Base-by-base conservation (phyloP, 805 yeast species). In the Zygoascus tannicola region DNA sequence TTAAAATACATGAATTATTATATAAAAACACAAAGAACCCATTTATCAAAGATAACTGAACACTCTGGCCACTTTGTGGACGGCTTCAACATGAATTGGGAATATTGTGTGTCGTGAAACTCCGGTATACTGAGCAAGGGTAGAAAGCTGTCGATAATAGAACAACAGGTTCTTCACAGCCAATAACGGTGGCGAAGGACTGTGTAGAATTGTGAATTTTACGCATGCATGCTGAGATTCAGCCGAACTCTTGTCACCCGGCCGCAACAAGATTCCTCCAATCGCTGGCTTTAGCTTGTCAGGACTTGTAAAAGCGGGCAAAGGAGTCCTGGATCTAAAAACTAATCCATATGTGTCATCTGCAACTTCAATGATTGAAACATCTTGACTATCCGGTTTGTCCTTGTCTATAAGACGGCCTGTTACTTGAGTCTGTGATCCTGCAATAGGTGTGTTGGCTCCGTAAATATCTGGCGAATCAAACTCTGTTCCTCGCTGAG, bases 11-110 rank as follows among this genome's bases (percentile, higher is more conserved):
- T n/a, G n/a, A n/a, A n/a, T n/a, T n/a, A n/a, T n/a, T n/a, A n/a
- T n/a, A n/a, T n/a, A n/a, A n/a, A n/a, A n/a, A n/a, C n/a, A n/a
- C n/a, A n/a, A n/a, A n/a, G n/a, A n/a, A n/a, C n/a, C n/a, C n/a
- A n/a, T n/a, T n/a, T n/a, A n/a, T n/a, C n/a, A n/a, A 26, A 26
- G 30, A 15, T 23, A 21, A 16, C 23, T 26, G 32, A 51, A 34
- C 8, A 46, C 41, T 21, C 46, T 44, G 3, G 43, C 38, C 48
- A 49, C 48, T 46, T 63, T 64, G 15, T 50, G 56, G 0, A 57
- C 62, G 2, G 66, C 68, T 34, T 50, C 56, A 4, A 65, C 55
- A 46, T 67, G 70, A 70, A 70, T 65, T 2, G 71, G 71, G 20
- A 59, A 37, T 2, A 65, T 50, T 0, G 61, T 48, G 0, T 54